Evolutionary conservation across 2,329 filamentous ascomycete genomes (phyloP), one percentile per base, ranked within the genome.

Genomic region (Pseudocercospora fuligena): DNA sequence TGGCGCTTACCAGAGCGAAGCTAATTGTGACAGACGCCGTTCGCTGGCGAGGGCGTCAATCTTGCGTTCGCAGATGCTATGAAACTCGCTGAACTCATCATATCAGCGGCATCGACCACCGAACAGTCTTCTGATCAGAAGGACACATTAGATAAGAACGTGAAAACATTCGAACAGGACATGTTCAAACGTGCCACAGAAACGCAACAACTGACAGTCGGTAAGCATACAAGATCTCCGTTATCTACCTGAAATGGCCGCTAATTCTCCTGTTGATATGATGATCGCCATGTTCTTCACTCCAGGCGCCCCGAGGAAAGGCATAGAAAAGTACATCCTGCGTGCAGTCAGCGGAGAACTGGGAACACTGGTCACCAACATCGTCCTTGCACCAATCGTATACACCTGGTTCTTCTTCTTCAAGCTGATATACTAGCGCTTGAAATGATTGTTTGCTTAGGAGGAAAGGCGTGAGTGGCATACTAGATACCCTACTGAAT

Each of bases 251-350:
- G 7, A 14, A 25, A 19, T 27, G 12, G 5, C 29, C 25, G 8
- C 49, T 53, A 25, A 53, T 9, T 23, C 5, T 47, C 43, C 23
- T 53, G 16, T 82, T 57, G 83, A 85, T 63, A 72, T 81, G 71
- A 81, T 82, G 72, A 75, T 78, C 31, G 77, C 81, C 46, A 85
- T 82, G 81, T 80, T 86, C 70, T 83, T 84, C 66, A 84, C 81
- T 0, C 77, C 80, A 3, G 82, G 80, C 2, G 80, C 81, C 9
- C 84, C 85, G 19, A 75, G 80, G 53, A 74, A 77, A 3, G 75
- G 80, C 16, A 82, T 87, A 61, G 79, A 82, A 25, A 77, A 70
- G 27, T 81, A 75, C 51, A 54, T 77, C 6, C 33, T 74, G 2
- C 49, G 64, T 14, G 70, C 72, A 8, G 64, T 72, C 5, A 63